Evolutionary conservation across 2,329 filamentous ascomycete species (phyloP).

Genomic region (Fusarium protoensiforme): DNA sequence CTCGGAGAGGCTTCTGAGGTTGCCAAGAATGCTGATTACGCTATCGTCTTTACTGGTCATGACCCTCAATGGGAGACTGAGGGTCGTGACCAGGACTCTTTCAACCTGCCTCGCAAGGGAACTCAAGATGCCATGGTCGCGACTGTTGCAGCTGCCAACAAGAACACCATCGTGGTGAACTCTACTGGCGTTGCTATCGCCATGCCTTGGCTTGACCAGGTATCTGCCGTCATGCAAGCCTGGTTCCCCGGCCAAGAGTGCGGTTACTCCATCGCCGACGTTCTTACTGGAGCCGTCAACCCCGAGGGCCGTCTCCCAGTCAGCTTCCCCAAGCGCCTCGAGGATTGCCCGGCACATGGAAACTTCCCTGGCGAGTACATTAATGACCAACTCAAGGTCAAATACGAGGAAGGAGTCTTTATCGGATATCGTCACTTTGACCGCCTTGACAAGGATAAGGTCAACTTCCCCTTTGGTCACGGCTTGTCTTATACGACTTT

Average conservation of each 20-base stretch:
- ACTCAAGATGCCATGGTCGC: conserved; percentile 66
- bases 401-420: conserved; percentile 75
- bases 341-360: conserved; percentile 72
- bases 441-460: conserved; percentile 60
- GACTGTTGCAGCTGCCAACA: conserved; percentile 65
- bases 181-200: conserved; percentile 71
- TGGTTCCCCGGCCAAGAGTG: conserved; percentile 78
- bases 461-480: conserved; percentile 73
- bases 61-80: conserved; percentile 61
- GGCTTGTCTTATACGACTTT: conserved; percentile 76
- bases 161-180: conserved; percentile 69
- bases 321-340: conserved; percentile 67
- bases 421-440: conserved; percentile 77
- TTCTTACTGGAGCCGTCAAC: conserved; percentile 71
- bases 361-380: conserved; percentile 64
- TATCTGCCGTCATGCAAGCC: conserved; percentile 70
- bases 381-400: conserved; percentile 49
- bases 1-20: conserved; percentile 62
- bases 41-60: conserved; percentile 66
- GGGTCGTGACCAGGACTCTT: conserved; percentile 76
- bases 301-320: conserved; percentile 72
- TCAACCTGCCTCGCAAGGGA: conserved; percentile 69
- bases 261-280: conserved; percentile 74
- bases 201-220: conserved; percentile 64
- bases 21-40: conserved; percentile 68